Evolutionary conservation across 176 grass and related monocot species (phyloP).

Genomic region (Carex myosuroides): DNA sequence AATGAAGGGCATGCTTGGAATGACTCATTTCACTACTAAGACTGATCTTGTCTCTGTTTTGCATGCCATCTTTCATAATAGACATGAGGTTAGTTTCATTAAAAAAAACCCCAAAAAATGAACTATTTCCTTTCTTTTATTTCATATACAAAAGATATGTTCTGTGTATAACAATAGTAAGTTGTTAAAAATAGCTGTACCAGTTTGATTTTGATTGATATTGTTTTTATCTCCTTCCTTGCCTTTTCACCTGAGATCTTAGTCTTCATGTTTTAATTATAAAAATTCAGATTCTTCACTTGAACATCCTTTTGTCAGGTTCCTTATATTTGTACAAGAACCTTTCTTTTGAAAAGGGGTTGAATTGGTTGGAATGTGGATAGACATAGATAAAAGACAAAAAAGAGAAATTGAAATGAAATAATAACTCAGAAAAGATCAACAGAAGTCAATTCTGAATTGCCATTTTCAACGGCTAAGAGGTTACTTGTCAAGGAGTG

Average conservation of each 20-base stretch:
- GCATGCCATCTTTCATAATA: constrained; percentile 43
- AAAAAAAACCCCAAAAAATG: background rate
- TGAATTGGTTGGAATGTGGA: background rate
- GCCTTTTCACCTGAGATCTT: background rate
- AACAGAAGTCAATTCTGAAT: background rate
- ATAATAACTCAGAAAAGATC: background rate
- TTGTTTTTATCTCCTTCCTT: background rate
- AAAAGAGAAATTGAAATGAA: background rate
- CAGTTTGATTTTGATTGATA: no score
- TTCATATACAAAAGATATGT: background rate
- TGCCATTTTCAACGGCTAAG: background rate
- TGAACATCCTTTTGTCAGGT: background rate
- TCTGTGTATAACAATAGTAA: background rate
- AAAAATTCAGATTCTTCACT: constrained; percentile 7
- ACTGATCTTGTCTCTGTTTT: constrained; percentile 81
- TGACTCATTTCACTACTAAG: constrained; percentile 82
- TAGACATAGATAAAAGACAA: background rate
- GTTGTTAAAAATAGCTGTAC: background rate
- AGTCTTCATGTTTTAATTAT: background rate
- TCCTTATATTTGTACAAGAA: background rate
- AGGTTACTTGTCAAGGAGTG: background rate
- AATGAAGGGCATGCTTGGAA: constrained; percentile 82
- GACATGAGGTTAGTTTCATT: constrained; percentile 38
- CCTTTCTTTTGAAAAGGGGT: background rate
- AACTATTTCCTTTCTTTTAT: background rate